Percentiles rank a stretch among this genome's conserved stretches.
phyloP scores from a whole-genome alignment of 768 basidiomycete species.

The Suillus clintonianus region DNA sequence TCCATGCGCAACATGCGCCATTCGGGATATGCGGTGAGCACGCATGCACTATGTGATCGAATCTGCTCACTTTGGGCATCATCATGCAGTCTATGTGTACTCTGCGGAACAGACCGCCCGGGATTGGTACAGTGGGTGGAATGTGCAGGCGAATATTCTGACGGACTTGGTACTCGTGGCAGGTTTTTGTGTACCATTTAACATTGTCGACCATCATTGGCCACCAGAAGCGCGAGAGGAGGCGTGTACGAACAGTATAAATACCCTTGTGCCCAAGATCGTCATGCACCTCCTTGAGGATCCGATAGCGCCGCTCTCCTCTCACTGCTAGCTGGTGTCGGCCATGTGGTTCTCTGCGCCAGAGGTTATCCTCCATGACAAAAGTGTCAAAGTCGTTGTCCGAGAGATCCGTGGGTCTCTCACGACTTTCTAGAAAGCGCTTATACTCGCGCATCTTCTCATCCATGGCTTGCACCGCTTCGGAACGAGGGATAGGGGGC shows the following conservation, averaged over 20 bases:
- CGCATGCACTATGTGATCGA: constrained; percentile 21
- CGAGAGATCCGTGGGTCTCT: too few species aligned
- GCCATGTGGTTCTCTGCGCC: background rate
- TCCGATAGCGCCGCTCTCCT: background rate
- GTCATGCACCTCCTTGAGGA: background rate
- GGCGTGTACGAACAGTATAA: background rate
- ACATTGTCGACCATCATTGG: background rate
- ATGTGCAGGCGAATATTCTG: background rate
- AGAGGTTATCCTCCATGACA: background rate
- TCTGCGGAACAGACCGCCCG: background rate
- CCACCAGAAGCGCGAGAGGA: constrained; percentile 1
- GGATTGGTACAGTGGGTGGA: background rate
- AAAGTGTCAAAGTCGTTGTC: background rate
- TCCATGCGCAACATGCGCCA: constrained; percentile 33
- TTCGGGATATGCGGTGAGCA: constrained; percentile 14
- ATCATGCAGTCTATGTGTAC: background rate
- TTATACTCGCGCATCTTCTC: too few species aligned
- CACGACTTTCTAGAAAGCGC: too few species aligned
- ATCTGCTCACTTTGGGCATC: constrained; percentile 2
- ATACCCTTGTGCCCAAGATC: constrained; percentile 7
- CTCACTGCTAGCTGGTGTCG: background rate
- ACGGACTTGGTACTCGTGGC: background rate
- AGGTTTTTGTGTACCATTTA: background rate
- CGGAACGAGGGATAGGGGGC: too few species aligned
- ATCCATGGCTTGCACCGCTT: too few species aligned